Evolutionary conservation across 768 basidiomycete genomes (phyloP), one percentile per base, ranked within the genome.

Genomic region (Cystobasidium ongulense): DNA sequence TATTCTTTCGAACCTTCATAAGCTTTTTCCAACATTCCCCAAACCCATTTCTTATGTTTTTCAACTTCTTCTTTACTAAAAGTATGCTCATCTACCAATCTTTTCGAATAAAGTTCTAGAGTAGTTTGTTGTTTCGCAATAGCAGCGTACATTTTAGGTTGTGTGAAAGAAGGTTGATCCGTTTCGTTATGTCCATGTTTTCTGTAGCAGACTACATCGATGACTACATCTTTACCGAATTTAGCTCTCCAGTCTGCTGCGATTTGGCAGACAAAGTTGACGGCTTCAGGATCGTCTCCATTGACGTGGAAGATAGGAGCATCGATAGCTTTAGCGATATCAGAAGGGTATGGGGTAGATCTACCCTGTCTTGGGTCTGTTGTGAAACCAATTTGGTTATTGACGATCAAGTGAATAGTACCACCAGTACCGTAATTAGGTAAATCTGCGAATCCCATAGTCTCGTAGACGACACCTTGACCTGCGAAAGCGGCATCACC

Each of bases 261-360:
- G 71, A 99, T 88, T 79, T 95, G 93, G 83, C 92, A 95, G 46
- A 99, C 95, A 80, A 94, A 99, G 81, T 91, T 98, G 81, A 99
- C 93, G 25, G 95, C 95, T 82, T 99, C 95, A 75, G 89, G 90
- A 78, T 97, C 76, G 85, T 99, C 95, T 57, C 95, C 95, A 79
- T 99, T 99, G 79, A 98, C 96, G 82, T 99, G 95, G 88, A 99
- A 95, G 82, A 99, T 97, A 63, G 95, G 95, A 0, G 96, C 86
- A 78, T 99, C 96, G 80, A 98, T 98, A 61, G 92, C 88, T 82
- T 99, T 99, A 75, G 96, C 96, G 76, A 99, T 90, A 80, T 99
- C 96, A 68, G 95, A 97, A 15, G 90, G 90, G 83, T 99, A 98
- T 62, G 96, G 91, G 1, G 96, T 99, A 21, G 95, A 98, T 73